A percentile compares a stretch with the other conserved stretches of the same genome.
These are phyloP conservation scores for Penicillium samsonianum DNA, from an alignment of 495 filamentous ascomycete genomes.

Conservation along the genomic window DNA sequence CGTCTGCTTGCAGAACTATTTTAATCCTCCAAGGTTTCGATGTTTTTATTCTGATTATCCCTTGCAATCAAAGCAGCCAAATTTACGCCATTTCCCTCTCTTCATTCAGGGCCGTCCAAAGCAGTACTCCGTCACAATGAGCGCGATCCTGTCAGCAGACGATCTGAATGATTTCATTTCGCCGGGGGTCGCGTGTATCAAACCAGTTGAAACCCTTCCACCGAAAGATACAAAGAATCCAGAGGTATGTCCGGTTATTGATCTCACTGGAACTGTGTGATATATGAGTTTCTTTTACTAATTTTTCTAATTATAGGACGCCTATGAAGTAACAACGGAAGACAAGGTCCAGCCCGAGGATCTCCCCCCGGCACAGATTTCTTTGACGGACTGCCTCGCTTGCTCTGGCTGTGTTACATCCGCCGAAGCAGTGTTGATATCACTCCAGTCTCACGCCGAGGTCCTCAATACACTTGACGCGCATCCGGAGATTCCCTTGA, in stretches of 20 bases:
- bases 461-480: slow-evolving; percentile 80
- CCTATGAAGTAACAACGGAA: slow-evolving; percentile 89
- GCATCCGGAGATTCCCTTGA: slow-evolving; percentile 52
- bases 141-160: slow-evolving; percentile 92
- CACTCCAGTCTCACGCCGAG: slow-evolving; percentile 87
- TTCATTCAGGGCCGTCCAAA: slow-evolving; percentile 16
- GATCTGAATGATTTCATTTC: slow-evolving; percentile 99
- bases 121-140: slow-evolving; percentile 61
- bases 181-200: slow-evolving; percentile 96
- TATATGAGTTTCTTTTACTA: slow-evolving; percentile 12
- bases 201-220: slow-evolving; percentile 90
- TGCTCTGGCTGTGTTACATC: slow-evolving; percentile 98
- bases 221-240: slow-evolving; percentile 40
- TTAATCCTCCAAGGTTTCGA: background rate
- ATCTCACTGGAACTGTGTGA: background rate
- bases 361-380: slow-evolving; percentile 78
- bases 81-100: background rate
- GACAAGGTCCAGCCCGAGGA: slow-evolving; percentile 65
- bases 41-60: background rate
- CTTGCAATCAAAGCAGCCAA: background rate
- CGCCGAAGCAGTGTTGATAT: slow-evolving; percentile 92
- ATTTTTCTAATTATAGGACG: slow-evolving; percentile 51
- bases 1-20: slow-evolving; percentile 6
- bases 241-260: slow-evolving; percentile 33
- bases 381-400: slow-evolving; percentile 93